phyloP scores from a whole-genome alignment of 495 filamentous ascomycete genomes.

The Echria macrotheca region DNA sequence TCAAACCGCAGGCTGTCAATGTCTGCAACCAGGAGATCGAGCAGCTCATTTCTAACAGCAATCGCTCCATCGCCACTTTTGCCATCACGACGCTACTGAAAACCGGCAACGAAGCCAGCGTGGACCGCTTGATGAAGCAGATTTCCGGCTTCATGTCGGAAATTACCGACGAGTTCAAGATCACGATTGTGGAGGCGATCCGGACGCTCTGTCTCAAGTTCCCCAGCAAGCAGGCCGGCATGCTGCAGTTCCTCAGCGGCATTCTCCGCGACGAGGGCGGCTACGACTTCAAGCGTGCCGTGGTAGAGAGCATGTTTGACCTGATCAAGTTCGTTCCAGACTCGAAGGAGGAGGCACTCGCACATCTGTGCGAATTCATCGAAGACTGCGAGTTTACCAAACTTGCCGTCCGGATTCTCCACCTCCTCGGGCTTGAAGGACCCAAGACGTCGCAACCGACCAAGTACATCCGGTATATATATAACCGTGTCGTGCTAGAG shows the following conservation, averaged over 20 bases:
- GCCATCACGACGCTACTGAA: constrained; percentile 97
- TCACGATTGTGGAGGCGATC: constrained; percentile 97
- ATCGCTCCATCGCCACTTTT: constrained; percentile 96
- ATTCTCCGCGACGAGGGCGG: constrained; percentile 95
- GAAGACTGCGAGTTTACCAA: constrained; percentile 99
- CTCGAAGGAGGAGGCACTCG: constrained; percentile 93
- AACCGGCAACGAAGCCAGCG: constrained; percentile 94
- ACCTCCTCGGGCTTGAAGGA: constrained; percentile 88
- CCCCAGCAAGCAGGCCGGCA: constrained; percentile 94
- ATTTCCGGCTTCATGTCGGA: constrained; percentile 96
- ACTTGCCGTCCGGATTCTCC: constrained; percentile 88
- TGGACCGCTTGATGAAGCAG: constrained; percentile 97
- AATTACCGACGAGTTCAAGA: constrained; percentile 98
- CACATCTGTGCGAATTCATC: constrained; percentile 97
- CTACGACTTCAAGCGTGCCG: constrained; percentile 95
- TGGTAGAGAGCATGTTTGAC: constrained; percentile 99
- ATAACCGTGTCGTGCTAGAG: constrained; percentile 96
- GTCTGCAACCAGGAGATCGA: constrained; percentile 97
- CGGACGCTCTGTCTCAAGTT: constrained; percentile 96
- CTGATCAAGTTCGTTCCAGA: constrained; percentile 98
- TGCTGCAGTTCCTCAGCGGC: constrained; percentile 92
- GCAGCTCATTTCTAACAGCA: constrained; percentile 88
- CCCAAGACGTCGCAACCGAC: constrained; percentile 93
- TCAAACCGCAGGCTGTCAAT: constrained; percentile 88
- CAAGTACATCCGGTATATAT: constrained; percentile 99